Evolutionary conservation across 768 basidiomycete species (phyloP).

Genomic region (Boletellus ananiceps): DNA sequence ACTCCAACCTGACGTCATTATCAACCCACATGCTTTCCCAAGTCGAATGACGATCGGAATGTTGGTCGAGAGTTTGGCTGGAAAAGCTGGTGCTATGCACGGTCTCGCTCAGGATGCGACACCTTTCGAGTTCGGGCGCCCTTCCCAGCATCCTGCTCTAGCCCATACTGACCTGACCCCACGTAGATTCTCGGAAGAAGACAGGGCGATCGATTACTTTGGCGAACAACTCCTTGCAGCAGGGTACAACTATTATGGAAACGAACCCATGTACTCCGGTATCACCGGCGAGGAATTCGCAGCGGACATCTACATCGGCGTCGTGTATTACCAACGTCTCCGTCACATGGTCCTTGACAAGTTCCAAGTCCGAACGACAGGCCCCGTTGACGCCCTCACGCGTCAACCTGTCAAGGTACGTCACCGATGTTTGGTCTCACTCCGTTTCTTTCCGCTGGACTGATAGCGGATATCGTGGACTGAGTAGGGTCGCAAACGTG

Average conservation of each 20-base stretch:
- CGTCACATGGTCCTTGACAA: slow-evolving; percentile 99
- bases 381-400: slow-evolving; percentile 93
- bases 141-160: slow-evolving; percentile 3
- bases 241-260: slow-evolving; percentile 98
- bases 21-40: slow-evolving; percentile 99
- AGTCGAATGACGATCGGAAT: slow-evolving; percentile 99
- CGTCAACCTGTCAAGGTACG: slow-evolving; percentile 94
- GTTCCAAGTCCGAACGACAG: slow-evolving; percentile 98
- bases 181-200: slow-evolving; percentile 85
- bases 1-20: slow-evolving; percentile 98
- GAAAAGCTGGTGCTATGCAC: slow-evolving; percentile 99
- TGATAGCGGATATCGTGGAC: slow-evolving; percentile 5
- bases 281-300: slow-evolving; percentile 98
- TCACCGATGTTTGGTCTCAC: slow-evolving; percentile 1
- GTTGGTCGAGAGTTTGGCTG: slow-evolving; percentile 99
- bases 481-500: slow-evolving; percentile 88
- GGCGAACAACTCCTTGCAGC: slow-evolving; percentile 90
- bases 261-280: slow-evolving; percentile 99
- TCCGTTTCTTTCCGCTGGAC: neutral
- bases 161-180: slow-evolving; percentile 8
- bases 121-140: slow-evolving; percentile 79
- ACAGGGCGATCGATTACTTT: slow-evolving; percentile 97
- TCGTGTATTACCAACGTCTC: slow-evolving; percentile 97
- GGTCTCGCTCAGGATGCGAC: slow-evolving; percentile 98
- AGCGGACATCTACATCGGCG: slow-evolving; percentile 97